phyloP scores from a whole-genome alignment of 371 early-diverging fungal species.

The Apophysomyces elegans region DNA sequence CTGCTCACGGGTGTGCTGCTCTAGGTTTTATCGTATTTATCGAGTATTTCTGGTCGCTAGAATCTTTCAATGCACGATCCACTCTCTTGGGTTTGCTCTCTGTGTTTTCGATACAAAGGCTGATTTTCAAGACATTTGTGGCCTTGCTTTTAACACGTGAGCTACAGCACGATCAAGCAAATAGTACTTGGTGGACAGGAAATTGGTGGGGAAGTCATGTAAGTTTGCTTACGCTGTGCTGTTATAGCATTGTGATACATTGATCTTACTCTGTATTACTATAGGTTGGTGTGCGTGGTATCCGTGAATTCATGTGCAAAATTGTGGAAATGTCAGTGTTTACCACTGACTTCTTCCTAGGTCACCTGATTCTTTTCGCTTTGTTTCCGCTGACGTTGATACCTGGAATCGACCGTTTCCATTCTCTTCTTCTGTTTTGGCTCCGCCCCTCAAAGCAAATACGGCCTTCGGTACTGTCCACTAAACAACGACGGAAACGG shows the following conservation, averaged over 20 bases:
- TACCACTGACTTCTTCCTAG: constrained; percentile 77
- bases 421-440: constrained; percentile 86
- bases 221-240: constrained; percentile 12
- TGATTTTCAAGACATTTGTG: constrained; percentile 72
- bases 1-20: constrained; percentile 67
- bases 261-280: neutral
- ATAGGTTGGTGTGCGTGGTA: neutral
- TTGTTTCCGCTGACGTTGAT: constrained; percentile 69
- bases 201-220: constrained; percentile 65
- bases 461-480: constrained; percentile 73
- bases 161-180: constrained; percentile 77
- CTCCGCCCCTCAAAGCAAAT: constrained; percentile 76
- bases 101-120: constrained; percentile 68
- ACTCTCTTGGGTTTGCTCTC: constrained; percentile 72
- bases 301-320: constrained; percentile 83
- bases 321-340: constrained; percentile 85
- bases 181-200: constrained; percentile 93
- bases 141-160: constrained; percentile 79
- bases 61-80: constrained; percentile 62
- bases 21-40: constrained; percentile 63
- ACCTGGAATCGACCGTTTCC: constrained; percentile 77
- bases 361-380: constrained; percentile 73
- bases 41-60: constrained; percentile 71
- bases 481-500: constrained; percentile 61
- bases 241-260: neutral